Percentiles rank a stretch among this genome's conserved stretches.
These are phyloP conservation scores for Lavandula angustifolia DNA, from an alignment of 257 asterid species.

Conservation along the genomic window DNA sequence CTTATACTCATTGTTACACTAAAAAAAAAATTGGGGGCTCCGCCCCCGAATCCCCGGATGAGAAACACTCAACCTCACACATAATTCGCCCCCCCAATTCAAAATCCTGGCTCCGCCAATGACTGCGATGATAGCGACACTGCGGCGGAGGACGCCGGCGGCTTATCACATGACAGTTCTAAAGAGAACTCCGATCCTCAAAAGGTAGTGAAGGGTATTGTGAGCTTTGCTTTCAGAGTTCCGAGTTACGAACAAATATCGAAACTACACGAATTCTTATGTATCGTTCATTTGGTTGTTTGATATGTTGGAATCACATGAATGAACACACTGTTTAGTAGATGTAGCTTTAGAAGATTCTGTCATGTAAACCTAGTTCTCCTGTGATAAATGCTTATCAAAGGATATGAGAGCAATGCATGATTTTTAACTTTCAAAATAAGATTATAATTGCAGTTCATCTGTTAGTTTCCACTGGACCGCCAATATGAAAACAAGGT, in stretches of 20 bases:
- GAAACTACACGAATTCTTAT: neutral
- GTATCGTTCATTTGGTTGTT: neutral
- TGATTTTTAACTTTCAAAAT: neutral
- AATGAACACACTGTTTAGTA: neutral
- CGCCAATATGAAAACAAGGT: neutral
- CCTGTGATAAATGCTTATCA: neutral
- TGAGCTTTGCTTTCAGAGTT: neutral
- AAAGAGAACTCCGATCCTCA: constrained; percentile 75
- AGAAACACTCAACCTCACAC: too few species aligned
- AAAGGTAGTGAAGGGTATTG: constrained; percentile 43
- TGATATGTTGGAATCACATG: neutral
- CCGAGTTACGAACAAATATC: constrained; percentile 1
- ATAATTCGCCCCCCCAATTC: too few species aligned
- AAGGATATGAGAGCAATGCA: neutral
- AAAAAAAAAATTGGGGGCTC: too few species aligned
- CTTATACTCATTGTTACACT: too few species aligned
- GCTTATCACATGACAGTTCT: constrained; percentile 46
- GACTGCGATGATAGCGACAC: constrained; percentile 58
- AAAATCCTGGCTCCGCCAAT: too few species aligned
- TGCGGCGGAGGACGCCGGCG: constrained; percentile 53
- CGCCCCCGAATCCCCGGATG: too few species aligned
- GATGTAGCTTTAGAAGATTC: neutral
- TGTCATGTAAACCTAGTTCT: neutral
- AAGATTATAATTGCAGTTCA: neutral
- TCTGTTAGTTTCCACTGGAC: neutral